phyloP scores from a whole-genome alignment of 1,139 yeast species.

The Protomyces gravidus region DNA sequence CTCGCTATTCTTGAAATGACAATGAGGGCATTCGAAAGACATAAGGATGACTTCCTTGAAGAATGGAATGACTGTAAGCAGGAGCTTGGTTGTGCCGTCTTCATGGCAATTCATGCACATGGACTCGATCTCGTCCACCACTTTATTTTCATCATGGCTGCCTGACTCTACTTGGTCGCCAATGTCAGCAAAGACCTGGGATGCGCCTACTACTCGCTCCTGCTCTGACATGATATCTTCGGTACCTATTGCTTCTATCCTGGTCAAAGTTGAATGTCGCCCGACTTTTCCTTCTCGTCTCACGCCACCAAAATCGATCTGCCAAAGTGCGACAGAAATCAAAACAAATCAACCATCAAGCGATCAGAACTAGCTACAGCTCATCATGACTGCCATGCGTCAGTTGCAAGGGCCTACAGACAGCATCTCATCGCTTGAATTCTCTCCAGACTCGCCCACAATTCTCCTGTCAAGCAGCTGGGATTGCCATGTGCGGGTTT shows the following conservation, averaged over 20 bases:
- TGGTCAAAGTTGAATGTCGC: too few species aligned
- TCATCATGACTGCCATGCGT: background rate
- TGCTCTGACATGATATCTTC: background rate
- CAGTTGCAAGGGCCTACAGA: conserved; percentile 28
- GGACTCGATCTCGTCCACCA: conserved; percentile 65
- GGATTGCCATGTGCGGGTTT: conserved; percentile 41
- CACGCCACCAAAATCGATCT: too few species aligned
- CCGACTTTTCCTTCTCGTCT: too few species aligned
- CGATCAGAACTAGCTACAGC: too few species aligned
- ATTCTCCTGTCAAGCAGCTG: conserved; percentile 42
- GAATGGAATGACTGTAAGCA: conserved; percentile 84
- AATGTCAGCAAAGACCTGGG: conserved; percentile 18
- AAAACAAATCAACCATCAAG: background rate
- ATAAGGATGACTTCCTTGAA: conserved; percentile 87
- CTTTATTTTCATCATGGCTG: conserved; percentile 16
- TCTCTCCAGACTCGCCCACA: conserved; percentile 26
- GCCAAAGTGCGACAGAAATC: too few species aligned
- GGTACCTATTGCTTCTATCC: too few species aligned
- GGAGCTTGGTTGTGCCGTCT: conserved; percentile 73
- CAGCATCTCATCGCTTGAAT: conserved; percentile 29
- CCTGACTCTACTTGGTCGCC: conserved; percentile 23
- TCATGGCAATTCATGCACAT: conserved; percentile 93
- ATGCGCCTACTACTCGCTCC: conserved; percentile 11
- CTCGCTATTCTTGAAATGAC: conserved; percentile 86
- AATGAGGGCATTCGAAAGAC: conserved; percentile 95